Evolutionary conservation across 805 yeast genomes (phyloP).

Genomic region (Teunomyces stri): DNA sequence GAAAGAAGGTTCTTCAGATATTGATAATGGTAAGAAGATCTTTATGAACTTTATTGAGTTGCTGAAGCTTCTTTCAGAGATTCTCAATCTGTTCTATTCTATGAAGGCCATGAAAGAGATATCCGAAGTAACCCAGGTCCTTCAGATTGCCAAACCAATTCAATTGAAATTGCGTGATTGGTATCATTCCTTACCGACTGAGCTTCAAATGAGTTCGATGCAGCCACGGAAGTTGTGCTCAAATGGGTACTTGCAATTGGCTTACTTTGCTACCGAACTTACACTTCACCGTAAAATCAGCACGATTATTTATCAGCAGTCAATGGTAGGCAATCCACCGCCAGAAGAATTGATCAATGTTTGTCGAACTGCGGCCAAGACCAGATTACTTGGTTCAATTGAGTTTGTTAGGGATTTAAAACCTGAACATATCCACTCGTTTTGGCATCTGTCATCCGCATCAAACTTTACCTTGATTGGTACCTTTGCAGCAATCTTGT

Average conservation of each 20-base stretch:
- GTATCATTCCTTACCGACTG: constrained; percentile 70
- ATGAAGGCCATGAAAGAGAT: constrained; percentile 59
- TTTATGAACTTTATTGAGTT: constrained; percentile 68
- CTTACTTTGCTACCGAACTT: constrained; percentile 87
- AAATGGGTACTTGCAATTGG: constrained; percentile 75
- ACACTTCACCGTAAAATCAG: constrained; percentile 79
- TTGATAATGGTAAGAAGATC: constrained; percentile 64
- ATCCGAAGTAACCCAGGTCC: constrained; percentile 61
- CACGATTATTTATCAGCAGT: constrained; percentile 45
- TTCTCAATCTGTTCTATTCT: constrained; percentile 69
- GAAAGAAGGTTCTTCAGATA: constrained; percentile 63
- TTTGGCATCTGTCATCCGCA: constrained; percentile 85
- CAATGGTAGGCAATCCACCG: constrained; percentile 28
- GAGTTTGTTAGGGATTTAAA: constrained; percentile 74
- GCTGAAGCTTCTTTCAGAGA: constrained; percentile 67
- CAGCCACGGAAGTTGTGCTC: constrained; percentile 64
- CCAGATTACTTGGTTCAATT: constrained; percentile 77
- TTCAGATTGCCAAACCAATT: constrained; percentile 76
- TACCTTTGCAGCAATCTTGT: constrained; percentile 79
- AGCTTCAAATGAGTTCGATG: constrained; percentile 59
- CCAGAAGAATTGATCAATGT: constrained; percentile 46
- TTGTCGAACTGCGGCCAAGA: constrained; percentile 82
- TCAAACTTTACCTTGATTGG: constrained; percentile 81
- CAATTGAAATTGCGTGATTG: constrained; percentile 69
- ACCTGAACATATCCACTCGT: constrained; percentile 80